Conservation (phyloP, 176 grass and related monocot genomes). For the Phoenix dactylifera region DNA sequence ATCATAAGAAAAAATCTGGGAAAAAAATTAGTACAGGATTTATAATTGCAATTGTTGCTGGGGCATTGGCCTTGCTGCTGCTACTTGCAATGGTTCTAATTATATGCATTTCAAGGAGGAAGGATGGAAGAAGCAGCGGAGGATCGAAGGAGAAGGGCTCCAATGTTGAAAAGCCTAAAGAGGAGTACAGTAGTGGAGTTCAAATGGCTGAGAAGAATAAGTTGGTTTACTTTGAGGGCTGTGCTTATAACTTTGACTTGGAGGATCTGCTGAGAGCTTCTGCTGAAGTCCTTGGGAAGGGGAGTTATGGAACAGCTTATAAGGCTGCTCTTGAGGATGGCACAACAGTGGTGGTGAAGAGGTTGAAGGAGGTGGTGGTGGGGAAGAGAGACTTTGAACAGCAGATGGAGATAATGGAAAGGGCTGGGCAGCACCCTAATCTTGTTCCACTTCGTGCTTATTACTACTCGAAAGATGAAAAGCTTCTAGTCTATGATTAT, state of each 20-base stretch:
- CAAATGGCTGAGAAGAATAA: constrained; percentile 91
- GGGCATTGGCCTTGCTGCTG: constrained; percentile 47
- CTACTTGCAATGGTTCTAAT: constrained; percentile 43
- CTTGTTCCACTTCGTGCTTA: constrained; percentile 72
- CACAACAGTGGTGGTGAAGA: constrained; percentile 77
- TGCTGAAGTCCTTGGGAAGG: constrained; percentile 92
- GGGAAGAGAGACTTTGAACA: constrained; percentile 97
- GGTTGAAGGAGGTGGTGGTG: constrained; percentile 76
- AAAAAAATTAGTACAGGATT: constrained; percentile 53
- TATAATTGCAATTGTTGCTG: constrained; percentile 55
- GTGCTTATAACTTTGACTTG: constrained; percentile 86
- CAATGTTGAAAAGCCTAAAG: constrained; percentile 54
- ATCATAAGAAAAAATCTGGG: constrained; percentile 16
- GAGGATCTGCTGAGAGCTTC: constrained; percentile 92
- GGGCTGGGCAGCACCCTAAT: constrained; percentile 56
- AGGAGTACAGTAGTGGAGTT: constrained; percentile 66
- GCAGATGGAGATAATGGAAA: constrained; percentile 88
- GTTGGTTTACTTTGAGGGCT: constrained; percentile 86
- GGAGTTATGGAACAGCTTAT: constrained; percentile 92
- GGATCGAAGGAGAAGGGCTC: constrained; percentile 26
- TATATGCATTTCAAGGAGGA: constrained; percentile 62
- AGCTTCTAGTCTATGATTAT: constrained; percentile 93
- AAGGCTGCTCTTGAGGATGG: constrained; percentile 85
- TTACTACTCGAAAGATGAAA: constrained; percentile 99
- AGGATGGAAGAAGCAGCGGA: constrained; percentile 34